Conservation (phyloP, 305 asterid genomes). For the Ilex paraguariensis region DNA sequence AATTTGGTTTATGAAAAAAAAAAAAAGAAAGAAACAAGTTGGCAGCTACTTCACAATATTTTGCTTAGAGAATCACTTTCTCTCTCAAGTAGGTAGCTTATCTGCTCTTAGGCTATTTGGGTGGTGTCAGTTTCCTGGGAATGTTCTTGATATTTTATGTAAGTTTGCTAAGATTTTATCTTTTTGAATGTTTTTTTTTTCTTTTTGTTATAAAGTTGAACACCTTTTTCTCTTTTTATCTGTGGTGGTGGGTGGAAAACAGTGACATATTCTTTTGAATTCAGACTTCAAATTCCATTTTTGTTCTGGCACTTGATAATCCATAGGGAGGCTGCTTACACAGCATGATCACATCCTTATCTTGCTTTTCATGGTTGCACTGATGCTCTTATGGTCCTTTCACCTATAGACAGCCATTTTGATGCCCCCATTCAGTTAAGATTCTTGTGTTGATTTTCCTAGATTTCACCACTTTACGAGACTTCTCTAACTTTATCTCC, state of each 20-base stretch:
- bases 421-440: no score
- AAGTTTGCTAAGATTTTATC: conserved; percentile 2
- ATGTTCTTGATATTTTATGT: no score
- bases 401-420: no score
- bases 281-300: not conserved
- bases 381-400: no score
- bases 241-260: not conserved
- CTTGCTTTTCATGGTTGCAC: not conserved
- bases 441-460: no score
- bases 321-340: no score
- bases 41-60: no score
- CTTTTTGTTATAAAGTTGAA: conserved; percentile 9
- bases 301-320: not conserved
- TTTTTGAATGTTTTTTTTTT: not conserved
- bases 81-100: not conserved
- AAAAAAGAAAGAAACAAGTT: no score
- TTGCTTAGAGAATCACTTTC: no score
- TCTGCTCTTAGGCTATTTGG: not conserved
- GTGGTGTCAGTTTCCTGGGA: not conserved
- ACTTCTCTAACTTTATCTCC: no score
- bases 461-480: no score
- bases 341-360: conserved; percentile 1
- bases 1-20: not conserved
- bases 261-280: conserved; percentile 1
- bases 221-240: conserved; percentile 1